phyloP scores from a whole-genome alignment of 768 basidiomycete genomes.

The Phaeotremella skinneri region DNA sequence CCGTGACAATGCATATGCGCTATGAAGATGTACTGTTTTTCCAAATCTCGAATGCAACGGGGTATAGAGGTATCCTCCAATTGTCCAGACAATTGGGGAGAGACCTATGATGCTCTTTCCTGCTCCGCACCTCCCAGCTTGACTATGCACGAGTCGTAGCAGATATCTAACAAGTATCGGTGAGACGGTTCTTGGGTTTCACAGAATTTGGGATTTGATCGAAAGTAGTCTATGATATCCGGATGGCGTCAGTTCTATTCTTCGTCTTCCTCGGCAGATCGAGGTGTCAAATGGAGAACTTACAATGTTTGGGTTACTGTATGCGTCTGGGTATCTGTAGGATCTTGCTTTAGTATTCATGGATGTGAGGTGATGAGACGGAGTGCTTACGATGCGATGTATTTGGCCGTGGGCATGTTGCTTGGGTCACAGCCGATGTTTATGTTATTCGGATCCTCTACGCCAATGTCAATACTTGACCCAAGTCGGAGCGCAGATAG shows the following conservation, averaged over 20 bases:
- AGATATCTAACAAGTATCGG: conserved; percentile 38
- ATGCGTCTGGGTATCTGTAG: conserved; percentile 34
- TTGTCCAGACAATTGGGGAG: not conserved
- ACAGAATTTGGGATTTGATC: conserved; percentile 28
- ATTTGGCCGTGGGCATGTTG: conserved; percentile 73
- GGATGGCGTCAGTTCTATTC: not conserved
- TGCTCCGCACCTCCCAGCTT: not conserved
- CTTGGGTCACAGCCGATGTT: conserved; percentile 84
- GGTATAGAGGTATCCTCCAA: not conserved
- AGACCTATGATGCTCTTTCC: not conserved
- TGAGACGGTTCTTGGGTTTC: conserved; percentile 40
- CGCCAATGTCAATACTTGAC: not conserved
- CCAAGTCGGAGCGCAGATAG: not conserved
- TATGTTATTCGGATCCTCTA: conserved; percentile 46
- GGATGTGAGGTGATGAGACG: not conserved
- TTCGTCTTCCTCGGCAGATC: not conserved
- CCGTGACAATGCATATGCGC: not conserved
- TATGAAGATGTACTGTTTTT: not conserved
- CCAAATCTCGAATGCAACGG: not conserved
- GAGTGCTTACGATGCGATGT: conserved; percentile 58
- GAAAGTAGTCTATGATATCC: conserved; percentile 28
- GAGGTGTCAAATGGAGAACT: conserved; percentile 20
- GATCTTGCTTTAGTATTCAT: not conserved
- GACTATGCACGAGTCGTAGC: not conserved
- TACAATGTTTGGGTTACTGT: conserved; percentile 47